Evolutionary conservation across 495 filamentous ascomycete genomes (phyloP).

Genomic region (Glonium stellatum): DNA sequence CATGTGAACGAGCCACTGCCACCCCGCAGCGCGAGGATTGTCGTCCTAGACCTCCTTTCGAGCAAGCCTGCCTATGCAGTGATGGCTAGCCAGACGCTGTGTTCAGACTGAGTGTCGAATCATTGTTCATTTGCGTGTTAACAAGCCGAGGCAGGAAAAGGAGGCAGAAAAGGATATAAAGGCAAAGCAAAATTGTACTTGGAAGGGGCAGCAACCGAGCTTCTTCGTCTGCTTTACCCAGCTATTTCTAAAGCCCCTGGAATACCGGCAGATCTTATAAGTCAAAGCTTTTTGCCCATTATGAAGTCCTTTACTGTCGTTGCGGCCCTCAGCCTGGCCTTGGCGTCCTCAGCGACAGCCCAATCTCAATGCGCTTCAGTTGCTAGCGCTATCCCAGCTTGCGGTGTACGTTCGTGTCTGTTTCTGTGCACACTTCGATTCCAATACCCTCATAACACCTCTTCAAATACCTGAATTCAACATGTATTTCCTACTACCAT

Average conservation of each 20-base stretch:
- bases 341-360: not conserved
- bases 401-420: conserved; percentile 2
- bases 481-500: not conserved
- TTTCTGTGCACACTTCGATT: not conserved
- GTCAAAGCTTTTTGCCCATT: conserved; percentile 1
- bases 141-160: not conserved
- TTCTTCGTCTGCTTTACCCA: not conserved
- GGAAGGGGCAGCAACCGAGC: not conserved
- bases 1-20: not conserved
- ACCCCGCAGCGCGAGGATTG: not conserved
- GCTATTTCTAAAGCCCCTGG: not conserved
- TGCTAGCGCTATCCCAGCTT: not conserved
- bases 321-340: conserved; percentile 1
- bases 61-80: not conserved
- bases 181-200: not conserved
- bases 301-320: conserved; percentile 7
- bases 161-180: not conserved
- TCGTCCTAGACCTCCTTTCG: not conserved
- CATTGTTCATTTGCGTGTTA: not conserved
- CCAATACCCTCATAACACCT: not conserved
- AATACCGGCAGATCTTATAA: not conserved
- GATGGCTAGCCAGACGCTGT: not conserved
- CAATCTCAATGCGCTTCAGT: conserved; percentile 5
- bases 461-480: not conserved
- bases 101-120: not conserved